These are phyloP conservation scores for Fusarium chlamydosporum DNA, from an alignment of 2,329 filamentous ascomycete species.

Conservation along the genomic window DNA sequence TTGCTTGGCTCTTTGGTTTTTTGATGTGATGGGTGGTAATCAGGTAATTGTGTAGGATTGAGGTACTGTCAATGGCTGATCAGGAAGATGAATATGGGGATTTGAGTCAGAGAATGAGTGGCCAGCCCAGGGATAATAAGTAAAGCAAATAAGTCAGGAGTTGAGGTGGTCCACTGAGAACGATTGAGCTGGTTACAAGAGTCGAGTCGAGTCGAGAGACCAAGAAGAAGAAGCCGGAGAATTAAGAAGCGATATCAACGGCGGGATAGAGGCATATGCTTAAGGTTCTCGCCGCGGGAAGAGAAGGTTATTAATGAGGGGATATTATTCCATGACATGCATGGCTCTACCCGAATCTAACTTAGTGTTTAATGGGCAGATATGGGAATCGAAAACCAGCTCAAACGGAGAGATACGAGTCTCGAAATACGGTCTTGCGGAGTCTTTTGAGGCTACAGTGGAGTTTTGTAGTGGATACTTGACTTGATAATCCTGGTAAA, in stretches of 20 bases:
- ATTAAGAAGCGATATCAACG: slow-evolving; percentile 23
- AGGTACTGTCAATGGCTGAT: slow-evolving; percentile 6
- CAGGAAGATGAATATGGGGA: not conserved
- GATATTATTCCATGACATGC: slow-evolving; percentile 15
- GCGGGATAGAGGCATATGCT: not conserved
- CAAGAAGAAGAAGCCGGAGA: slow-evolving; percentile 18
- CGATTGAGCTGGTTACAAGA: slow-evolving; percentile 46
- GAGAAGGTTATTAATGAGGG: slow-evolving; percentile 27
- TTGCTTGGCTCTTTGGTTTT: not conserved
- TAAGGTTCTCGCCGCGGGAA: slow-evolving; percentile 17
- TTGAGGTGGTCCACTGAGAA: slow-evolving; percentile 38
- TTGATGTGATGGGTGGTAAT: not conserved
- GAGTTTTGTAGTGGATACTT: slow-evolving; percentile 19
- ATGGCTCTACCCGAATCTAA: slow-evolving; percentile 8
- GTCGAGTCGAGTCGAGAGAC: slow-evolving; percentile 13
- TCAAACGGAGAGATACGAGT: slow-evolving; percentile 12
- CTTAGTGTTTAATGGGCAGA: not conserved
- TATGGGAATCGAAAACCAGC: slow-evolving; percentile 11
- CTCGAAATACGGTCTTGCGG: slow-evolving; percentile 26
- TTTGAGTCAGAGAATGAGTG: slow-evolving; percentile 6
- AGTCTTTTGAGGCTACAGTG: slow-evolving; percentile 16
- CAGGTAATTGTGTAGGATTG: slow-evolving; percentile 6
- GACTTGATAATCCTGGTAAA: slow-evolving; percentile 47
- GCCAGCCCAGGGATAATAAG: slow-evolving; percentile 21
- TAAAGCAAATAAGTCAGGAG: slow-evolving; percentile 25